Evolutionary conservation across 75 land plant species (phyloP).

Genomic region (Azolla pinnata): DNA sequence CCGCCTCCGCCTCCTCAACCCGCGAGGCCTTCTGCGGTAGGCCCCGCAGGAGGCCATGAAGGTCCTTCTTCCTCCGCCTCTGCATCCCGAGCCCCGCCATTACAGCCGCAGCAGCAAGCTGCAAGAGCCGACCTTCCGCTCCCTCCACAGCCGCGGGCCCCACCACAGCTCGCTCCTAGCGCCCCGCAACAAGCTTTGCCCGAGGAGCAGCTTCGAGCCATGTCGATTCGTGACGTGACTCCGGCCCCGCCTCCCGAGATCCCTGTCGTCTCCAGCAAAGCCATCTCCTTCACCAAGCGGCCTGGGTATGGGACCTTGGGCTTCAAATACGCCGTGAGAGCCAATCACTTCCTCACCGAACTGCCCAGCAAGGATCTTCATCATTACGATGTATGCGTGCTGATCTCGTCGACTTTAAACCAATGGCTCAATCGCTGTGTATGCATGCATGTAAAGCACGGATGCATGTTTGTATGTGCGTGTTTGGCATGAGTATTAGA

Average conservation of each 20-base stretch:
- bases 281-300: constrained; percentile 25
- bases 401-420: too few species aligned
- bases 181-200: neutral
- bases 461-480: too few species aligned
- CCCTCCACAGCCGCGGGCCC: neutral
- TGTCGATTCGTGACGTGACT: constrained; percentile 5
- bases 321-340: constrained; percentile 33
- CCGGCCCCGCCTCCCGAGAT: too few species aligned
- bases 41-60: neutral
- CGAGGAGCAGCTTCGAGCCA: neutral
- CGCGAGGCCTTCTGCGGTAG: neutral
- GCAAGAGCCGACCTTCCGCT: neutral
- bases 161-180: neutral
- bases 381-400: constrained; percentile 53
- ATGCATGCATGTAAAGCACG: too few species aligned
- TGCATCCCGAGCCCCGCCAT: neutral
- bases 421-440: too few species aligned
- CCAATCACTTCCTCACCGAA: constrained; percentile 51
- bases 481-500: too few species aligned
- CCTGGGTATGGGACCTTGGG: constrained; percentile 44
- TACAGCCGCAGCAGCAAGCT: neutral
- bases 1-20: neutral
- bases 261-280: constrained; percentile 38
- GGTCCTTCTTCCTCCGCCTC: neutral
- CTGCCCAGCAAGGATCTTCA: constrained; percentile 31